Conservation (phyloP, 202 grass and related monocot species). For the Bolboschoenoplectus hybrid region DNA sequence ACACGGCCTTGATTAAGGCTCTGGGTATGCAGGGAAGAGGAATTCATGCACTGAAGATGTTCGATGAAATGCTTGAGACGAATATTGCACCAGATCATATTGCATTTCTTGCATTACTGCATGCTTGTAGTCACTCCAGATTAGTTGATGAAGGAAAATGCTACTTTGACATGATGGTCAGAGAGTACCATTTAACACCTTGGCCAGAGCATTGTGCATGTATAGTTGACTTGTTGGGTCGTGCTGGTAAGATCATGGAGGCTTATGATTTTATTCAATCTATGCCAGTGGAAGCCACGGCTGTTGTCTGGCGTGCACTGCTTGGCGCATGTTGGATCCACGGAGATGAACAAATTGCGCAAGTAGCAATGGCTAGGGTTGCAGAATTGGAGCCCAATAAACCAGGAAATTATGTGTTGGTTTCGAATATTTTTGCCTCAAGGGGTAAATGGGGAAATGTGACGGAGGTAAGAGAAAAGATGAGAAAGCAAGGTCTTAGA, state of each 20-base stretch:
- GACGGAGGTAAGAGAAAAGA: constrained; percentile 57
- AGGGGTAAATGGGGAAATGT: constrained; percentile 70
- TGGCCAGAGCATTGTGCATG: constrained; percentile 85
- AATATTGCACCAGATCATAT: constrained; percentile 77
- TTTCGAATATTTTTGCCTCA: constrained; percentile 75
- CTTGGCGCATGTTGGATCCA: constrained; percentile 71
- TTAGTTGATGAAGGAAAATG: constrained; percentile 59
- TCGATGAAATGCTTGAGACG: constrained; percentile 51
- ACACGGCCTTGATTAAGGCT: constrained; percentile 80
- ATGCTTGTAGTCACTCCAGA: constrained; percentile 89
- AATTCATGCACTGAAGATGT: constrained; percentile 61
- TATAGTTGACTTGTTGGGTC: constrained; percentile 79
- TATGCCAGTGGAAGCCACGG: constrained; percentile 64
- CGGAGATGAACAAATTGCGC: constrained; percentile 55
- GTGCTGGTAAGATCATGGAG: constrained; percentile 58
- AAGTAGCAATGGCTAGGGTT: constrained; percentile 61
- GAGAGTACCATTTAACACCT: constrained; percentile 55
- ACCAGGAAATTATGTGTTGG: constrained; percentile 71
- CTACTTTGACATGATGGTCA: constrained; percentile 72
- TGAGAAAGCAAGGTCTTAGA: constrained; percentile 58
- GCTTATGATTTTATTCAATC: constrained; percentile 70
- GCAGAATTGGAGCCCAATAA: constrained; percentile 69
- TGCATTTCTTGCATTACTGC: constrained; percentile 66
- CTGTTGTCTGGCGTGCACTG: constrained; percentile 76
- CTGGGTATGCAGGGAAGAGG: constrained; percentile 76